phyloP scores from a whole-genome alignment of 495 filamentous ascomycete species.

The Aspergillus incahuasiensis region DNA sequence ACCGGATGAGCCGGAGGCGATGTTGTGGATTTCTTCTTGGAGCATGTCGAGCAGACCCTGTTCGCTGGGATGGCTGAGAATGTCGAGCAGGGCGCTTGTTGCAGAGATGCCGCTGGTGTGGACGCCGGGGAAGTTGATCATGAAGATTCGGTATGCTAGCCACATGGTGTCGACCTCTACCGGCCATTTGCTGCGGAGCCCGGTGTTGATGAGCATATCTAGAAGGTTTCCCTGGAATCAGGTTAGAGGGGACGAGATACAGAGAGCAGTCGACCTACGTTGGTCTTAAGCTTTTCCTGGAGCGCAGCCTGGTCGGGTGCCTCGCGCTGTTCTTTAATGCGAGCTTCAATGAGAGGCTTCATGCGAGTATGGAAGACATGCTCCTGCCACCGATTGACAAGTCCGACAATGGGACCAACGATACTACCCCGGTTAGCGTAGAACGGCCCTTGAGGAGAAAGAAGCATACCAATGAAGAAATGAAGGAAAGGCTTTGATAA shows the following conservation, averaged over 20 bases:
- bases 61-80: constrained; percentile 2
- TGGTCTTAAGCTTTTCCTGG: constrained; percentile 3
- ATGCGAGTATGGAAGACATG: constrained; percentile 10
- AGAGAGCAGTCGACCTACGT: too few relatives aligned
- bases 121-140: constrained; percentile 15
- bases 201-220: constrained; percentile 9
- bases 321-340: constrained; percentile 5
- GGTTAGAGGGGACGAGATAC: neutral
- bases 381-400: constrained; percentile 11
- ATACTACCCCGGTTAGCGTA: constrained; percentile 1
- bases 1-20: neutral
- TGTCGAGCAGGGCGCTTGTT: constrained; percentile 12
- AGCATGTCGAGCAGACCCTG: neutral
- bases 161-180: constrained; percentile 9
- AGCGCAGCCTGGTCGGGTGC: neutral
- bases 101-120: constrained; percentile 13
- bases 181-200: constrained; percentile 13
- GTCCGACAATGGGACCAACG: constrained; percentile 9
- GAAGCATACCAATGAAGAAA: constrained; percentile 2
- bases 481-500: constrained; percentile 13
- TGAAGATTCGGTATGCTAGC: constrained; percentile 13
- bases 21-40: constrained; percentile 4
- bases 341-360: constrained; percentile 10
- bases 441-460: too few relatives aligned
- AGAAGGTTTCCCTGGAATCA: constrained; percentile 4